phyloP scores from a whole-genome alignment of 805 yeast genomes.

The Yamadazyma paraphyllophila region DNA sequence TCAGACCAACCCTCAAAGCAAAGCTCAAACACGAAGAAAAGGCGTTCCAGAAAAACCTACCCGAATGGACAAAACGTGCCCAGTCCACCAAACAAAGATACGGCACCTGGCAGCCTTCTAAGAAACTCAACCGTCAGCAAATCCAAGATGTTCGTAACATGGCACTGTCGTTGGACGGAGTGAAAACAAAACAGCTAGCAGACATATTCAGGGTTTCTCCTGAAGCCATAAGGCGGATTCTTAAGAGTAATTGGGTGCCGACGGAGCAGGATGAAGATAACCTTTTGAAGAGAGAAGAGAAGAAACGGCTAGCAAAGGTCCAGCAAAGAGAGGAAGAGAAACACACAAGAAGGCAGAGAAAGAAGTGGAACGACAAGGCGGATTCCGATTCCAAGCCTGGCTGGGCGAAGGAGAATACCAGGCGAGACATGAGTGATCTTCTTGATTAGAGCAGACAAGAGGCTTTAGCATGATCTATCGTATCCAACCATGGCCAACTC shows the following conservation, averaged over 20 bases:
- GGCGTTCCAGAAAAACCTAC: constrained; percentile 6
- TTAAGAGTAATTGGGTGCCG: constrained; percentile 78
- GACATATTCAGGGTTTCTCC: constrained; percentile 69
- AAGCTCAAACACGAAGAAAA: constrained; percentile 4
- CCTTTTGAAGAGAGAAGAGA: constrained; percentile 50
- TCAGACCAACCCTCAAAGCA: neutral
- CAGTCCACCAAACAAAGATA: constrained; percentile 62
- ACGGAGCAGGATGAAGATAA: constrained; percentile 48
- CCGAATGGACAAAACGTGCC: constrained; percentile 70
- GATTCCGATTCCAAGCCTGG: neutral
- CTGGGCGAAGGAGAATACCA: neutral
- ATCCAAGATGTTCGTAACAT: constrained; percentile 63
- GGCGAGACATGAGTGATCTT: constrained; percentile 2
- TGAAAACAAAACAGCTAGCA: constrained; percentile 59
- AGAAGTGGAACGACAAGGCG: constrained; percentile 14
- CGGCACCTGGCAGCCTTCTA: constrained; percentile 66
- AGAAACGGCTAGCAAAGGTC: constrained; percentile 14
- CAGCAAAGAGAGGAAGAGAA: neutral
- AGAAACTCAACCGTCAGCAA: constrained; percentile 62
- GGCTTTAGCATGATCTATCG: no score
- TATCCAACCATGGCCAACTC: no score
- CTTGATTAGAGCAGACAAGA: neutral
- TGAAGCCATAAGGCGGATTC: constrained; percentile 76
- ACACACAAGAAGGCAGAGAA: constrained; percentile 46
- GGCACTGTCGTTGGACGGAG: constrained; percentile 56